Evolutionary conservation across 2,329 filamentous ascomycete genomes (phyloP), one percentile per base, ranked within the genome.

Genomic region (Diaporthe sp.): DNA sequence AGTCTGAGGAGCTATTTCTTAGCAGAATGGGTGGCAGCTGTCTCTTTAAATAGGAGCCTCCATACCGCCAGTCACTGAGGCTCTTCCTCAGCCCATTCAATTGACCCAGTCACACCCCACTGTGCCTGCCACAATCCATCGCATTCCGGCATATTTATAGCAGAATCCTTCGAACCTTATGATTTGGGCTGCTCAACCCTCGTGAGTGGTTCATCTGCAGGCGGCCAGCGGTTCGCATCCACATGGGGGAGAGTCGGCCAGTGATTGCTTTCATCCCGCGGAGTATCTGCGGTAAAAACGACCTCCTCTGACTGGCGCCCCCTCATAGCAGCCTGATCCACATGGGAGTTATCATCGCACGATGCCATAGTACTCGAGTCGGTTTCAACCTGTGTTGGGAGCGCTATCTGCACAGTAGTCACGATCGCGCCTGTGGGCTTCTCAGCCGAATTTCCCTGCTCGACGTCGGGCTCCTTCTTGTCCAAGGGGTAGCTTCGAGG

Each of bases 401-500:
- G 19, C 42, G 42, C 25, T n/a, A 10, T 9, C 42, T 65, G 25
- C 42, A n/a, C 42, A 46, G 42, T 15, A n/a, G 5, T 34, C 13
- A 65, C 25, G 19, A 28, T 34, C 8, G 28, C n/a, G 39, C 61
- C 61, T 15, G 25, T n/a, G 5, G 0, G 9, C 61, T 65, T 49
- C 25, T 34, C 28, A 15, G 4, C 42, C 42, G 19, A 7, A n/a
- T n/a, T 13, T 13, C 61, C 28, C 61, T 34, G 25, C 42, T 49
- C 42, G 42, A n/a, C 61, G 61, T n/a, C 42, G 9, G 61, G 1
- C 17, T 34, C 8, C 13, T 44, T 62, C 39, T 22, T 17, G 25
- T 65, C 39, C 8, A 65, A n/a, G 22, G 42, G 60, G 39, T 65
- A 65, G n/a, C 60, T 65, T 34, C 25, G 25, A 49, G 61, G 8